Evolutionary conservation across 2,329 filamentous ascomycete genomes (phyloP).

Genomic region (Epichloe typhina): DNA sequence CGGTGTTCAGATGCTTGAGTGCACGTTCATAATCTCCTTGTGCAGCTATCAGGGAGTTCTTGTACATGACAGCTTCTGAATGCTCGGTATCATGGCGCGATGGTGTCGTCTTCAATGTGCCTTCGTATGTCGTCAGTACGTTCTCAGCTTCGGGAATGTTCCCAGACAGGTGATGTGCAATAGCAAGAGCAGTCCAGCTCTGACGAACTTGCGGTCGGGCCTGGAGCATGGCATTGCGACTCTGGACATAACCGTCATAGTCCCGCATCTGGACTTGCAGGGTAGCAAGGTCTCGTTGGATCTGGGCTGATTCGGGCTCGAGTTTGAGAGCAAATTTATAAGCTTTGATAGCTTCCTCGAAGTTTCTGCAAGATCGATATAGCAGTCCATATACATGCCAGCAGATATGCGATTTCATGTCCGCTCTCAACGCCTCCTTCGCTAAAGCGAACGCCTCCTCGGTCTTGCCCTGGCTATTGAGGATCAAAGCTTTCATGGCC

Average conservation of each 20-base stretch:
- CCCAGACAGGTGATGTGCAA: constrained; percentile 84
- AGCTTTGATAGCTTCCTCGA: constrained; percentile 96
- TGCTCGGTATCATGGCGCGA: constrained; percentile 75
- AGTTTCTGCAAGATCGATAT: constrained; percentile 91
- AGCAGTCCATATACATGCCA: constrained; percentile 98
- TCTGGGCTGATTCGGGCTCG: constrained; percentile 88
- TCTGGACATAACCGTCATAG: constrained; percentile 85
- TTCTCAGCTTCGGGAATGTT: constrained; percentile 79
- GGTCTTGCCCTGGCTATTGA: constrained; percentile 82
- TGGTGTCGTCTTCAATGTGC: constrained; percentile 73
- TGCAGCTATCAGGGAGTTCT: constrained; percentile 88
- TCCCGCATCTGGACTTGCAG: constrained; percentile 95
- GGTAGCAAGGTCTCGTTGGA: constrained; percentile 83
- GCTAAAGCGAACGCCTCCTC: constrained; percentile 90
- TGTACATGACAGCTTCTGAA: constrained; percentile 88
- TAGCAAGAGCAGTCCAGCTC: constrained; percentile 95
- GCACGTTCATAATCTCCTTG: constrained; percentile 71
- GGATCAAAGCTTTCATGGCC: constrained; percentile 96
- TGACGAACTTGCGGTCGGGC: constrained; percentile 68
- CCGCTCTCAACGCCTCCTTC: constrained; percentile 82
- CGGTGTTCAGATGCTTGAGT: constrained; percentile 69
- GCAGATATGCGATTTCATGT: constrained; percentile 99
- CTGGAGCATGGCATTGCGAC: constrained; percentile 76
- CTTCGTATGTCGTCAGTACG: constrained; percentile 82
- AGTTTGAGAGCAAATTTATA: constrained; percentile 91